Evolutionary conservation across 768 basidiomycete species (phyloP), one percentile per base, ranked within the genome.

Genomic region (Pleurotus cornucopiae): DNA sequence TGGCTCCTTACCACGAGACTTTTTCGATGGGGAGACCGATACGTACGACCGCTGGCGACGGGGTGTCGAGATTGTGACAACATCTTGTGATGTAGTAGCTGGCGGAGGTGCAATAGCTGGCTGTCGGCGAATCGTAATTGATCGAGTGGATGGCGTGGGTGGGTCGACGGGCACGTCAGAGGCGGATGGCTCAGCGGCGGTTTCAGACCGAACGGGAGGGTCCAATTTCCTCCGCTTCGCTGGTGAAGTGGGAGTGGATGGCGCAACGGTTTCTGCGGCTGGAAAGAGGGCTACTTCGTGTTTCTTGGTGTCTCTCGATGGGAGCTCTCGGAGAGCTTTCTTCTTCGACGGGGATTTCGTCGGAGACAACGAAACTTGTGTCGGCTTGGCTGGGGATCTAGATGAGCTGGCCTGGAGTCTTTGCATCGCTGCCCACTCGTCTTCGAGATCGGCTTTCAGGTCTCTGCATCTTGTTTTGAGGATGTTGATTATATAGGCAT

Each of bases 231-330:
- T 68, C 60, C 67, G 76, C 58, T 80, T 79, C 34, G 69, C 71
- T 0, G 79, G 79, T 4, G 79, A 74, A 49, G 70, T 67, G 4
- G 75, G 74, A 14, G 60, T 16, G 54, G 73, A 54, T 57, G 69
- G 23, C 14, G 30, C 49, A 23, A 67, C 40, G 18, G 66, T 13
- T 52, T 71, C 44, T 63, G 74, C 55, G 55, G 56, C 55, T 9
- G 58, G 51, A 25, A 39, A 46, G n/a, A 65, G 58, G 6, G 6
- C 60, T 4, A 57, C 45, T 16, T 61, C 61, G 6, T 72, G 75
- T 63, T 78, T 81, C 57, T 69, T 71, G 3, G 76, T 66, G 55
- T 74, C 70, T 49, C 67, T 69, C 7, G 73, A 67, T 0, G 74
- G 74, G 3, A 73, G 63, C n/a, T 66, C 62, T 12, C 74, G 66